phyloP scores from a whole-genome alignment of 2,329 filamentous ascomycete species.

The Colletotrichum godetiae region DNA sequence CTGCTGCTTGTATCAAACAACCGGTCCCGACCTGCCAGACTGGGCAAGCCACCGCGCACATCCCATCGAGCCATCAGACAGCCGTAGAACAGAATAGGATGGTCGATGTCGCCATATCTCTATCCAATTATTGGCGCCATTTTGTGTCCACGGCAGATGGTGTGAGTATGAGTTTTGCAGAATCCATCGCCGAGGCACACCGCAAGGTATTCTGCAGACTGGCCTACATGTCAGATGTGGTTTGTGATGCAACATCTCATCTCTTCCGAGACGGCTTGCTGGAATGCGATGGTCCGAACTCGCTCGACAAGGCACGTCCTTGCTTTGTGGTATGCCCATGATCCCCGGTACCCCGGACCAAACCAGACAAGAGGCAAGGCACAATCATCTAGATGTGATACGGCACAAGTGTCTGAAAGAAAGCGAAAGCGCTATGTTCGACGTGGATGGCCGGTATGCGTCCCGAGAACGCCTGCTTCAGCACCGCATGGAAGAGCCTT shows the following conservation, averaged over 20 bases:
- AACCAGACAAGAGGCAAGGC: constrained; percentile 3
- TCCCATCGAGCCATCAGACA: not conserved
- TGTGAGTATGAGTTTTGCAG: not conserved
- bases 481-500: constrained; percentile 22
- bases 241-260: constrained; percentile 18
- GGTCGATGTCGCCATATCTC: not conserved
- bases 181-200: not conserved
- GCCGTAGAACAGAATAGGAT: not conserved
- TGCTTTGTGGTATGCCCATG: not conserved
- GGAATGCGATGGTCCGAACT: constrained; percentile 26
- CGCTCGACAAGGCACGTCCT: constrained; percentile 17
- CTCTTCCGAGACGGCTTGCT: not conserved
- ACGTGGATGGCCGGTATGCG: not conserved
- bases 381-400: constrained; percentile 22
- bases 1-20: not conserved
- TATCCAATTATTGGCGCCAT: not conserved
- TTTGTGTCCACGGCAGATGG: too few relatives aligned
- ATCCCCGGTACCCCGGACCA: constrained; percentile 5
- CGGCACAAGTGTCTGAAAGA: constrained; percentile 14
- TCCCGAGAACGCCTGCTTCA: constrained; percentile 27
- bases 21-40: constrained; percentile 20
- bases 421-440: not conserved
- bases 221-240: not conserved
- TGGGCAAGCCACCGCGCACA: constrained; percentile 9
- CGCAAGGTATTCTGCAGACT: not conserved